Base-by-base conservation (phyloP, 2,329 filamentous ascomycete genomes). In the Clarireedia hainanense region DNA sequence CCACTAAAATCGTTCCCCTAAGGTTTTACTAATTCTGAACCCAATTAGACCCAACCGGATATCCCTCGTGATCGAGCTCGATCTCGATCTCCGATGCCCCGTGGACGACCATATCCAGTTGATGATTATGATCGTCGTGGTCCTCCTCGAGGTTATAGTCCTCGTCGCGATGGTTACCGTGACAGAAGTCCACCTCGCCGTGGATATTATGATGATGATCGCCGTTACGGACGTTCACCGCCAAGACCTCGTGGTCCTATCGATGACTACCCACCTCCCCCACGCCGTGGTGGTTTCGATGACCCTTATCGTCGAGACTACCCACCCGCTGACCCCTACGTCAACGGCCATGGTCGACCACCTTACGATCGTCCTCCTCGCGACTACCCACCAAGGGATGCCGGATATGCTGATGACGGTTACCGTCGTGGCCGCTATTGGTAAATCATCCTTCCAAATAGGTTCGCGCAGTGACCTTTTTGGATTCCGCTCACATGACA, bases 111-210 rank as follows among this genome's bases (percentile, higher is more conserved):
- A 60, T 83, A 85, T 60, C 81, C 84, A 58, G 88, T 83, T 60
- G 89, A 92, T 68, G 88, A 94, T 66, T 91, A 94, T 70, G 87
- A 91, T 62, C 86, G 90, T 65, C 89, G 92, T 66, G 86, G 86
- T 46, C 87, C 89, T 58, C 83, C 84, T 57, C 83, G 89, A 64
- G 89, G 86, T 12, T 96, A 95, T 71, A 95, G 88, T 71, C 91
- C 91, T 86, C 84, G 88, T 63, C 82, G 80, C 50, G 85, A 88
- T 59, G 85, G 88, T 61, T 96, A 96, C 73, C 91, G 92, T 69
- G 90, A 95, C 68, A 85, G 91, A 66, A 92, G 89, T 67, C 87
- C 87, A 56, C 86, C 80, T 55, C 79, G 87, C 58, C 86, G 89
- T 64, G 88, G 92, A 58, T 95, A 96, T 74, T 95, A 96, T 73